Conservation (phyloP, 2,329 filamentous ascomycete genomes). For the Trichophyton schoenleinii region DNA sequence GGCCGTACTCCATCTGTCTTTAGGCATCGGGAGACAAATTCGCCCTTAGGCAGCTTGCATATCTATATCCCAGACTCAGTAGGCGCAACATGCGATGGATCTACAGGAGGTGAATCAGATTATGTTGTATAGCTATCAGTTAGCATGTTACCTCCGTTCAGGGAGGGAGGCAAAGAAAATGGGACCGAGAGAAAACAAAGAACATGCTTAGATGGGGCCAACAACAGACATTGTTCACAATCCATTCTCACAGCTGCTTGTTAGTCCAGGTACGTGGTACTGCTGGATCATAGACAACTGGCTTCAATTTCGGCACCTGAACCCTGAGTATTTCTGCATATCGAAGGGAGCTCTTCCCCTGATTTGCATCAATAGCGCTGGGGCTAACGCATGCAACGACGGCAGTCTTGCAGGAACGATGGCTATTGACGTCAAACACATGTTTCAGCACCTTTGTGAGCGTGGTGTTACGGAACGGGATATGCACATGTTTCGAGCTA, state of each 20-base stretch:
- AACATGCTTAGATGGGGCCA: background rate
- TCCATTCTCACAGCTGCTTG: background rate
- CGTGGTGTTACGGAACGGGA: background rate
- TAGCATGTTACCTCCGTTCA: background rate
- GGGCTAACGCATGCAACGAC: conserved; percentile 4
- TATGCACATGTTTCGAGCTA: conserved; percentile 1
- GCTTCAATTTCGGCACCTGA: background rate
- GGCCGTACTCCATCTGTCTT: background rate
- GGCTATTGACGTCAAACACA: conserved; percentile 2
- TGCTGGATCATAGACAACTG: background rate
- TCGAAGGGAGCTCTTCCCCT: conserved; percentile 1
- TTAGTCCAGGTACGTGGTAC: conserved; percentile 1
- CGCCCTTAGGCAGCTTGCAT: background rate
- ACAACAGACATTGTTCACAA: background rate
- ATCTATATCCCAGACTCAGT: background rate
- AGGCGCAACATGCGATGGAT: background rate
- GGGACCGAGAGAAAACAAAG: background rate
- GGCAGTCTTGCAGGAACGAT: conserved; percentile 2
- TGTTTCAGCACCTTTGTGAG: conserved; percentile 3
- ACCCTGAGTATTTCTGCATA: conserved; percentile 1
- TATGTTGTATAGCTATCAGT: background rate
- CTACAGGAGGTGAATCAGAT: background rate
- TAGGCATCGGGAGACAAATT: conserved; percentile 1
- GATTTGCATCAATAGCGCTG: conserved; percentile 1
- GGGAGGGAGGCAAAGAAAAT: background rate